Evolutionary conservation across 2,329 filamentous ascomycete genomes (phyloP), one percentile per base, ranked within the genome.

Genomic region (Stachybotrys echinatus): DNA sequence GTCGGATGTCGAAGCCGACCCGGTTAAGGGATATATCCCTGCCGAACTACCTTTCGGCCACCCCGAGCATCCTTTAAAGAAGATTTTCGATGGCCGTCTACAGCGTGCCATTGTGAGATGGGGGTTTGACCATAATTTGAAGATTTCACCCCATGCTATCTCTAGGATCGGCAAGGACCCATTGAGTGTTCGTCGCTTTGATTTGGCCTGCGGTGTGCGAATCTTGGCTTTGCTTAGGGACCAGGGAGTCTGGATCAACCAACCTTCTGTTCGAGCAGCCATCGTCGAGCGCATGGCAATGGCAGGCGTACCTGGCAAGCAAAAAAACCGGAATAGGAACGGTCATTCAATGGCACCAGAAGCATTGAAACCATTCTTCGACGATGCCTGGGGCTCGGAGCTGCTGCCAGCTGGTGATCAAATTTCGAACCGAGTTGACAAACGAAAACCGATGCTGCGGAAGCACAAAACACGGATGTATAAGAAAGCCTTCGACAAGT

Each of bases 41-140:
- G 61, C 58, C 22, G 76, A 80, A 48, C 60, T 80, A 12, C 66
- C 71, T 2, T 60, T 69, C 21, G 52, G 54, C 10, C 69, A 73
- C 48, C 65, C 62, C 2, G 57, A 68, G 12, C 78, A 81, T 51
- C 78, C 78, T 2, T 50, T 81, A 6, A 69, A 66, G 39, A 65
- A 65, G 37, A 64, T 81, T 19, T 80, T 81, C 53, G 62, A 69
- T 40, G 46, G 53, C 12, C 59, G 58, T 22, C 50, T 79, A 19
- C 63, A 77, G 48, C 61, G 65, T 2, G 59, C 61, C 3, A 66
- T 79, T 17, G 53, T 78, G 8, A 64, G 74, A 34, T 77, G 72
- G 67, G 70, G 72, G 0, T 79, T 80, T 49, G 64, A 73, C 50
- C 59, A 66, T 46, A 66, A 61, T 12, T 48, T 68, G 21, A 59